Evolutionary conservation across 1,284 basidiomycete genomes (phyloP).

Genomic region (Anthracocystis panici-leucophaei): DNA sequence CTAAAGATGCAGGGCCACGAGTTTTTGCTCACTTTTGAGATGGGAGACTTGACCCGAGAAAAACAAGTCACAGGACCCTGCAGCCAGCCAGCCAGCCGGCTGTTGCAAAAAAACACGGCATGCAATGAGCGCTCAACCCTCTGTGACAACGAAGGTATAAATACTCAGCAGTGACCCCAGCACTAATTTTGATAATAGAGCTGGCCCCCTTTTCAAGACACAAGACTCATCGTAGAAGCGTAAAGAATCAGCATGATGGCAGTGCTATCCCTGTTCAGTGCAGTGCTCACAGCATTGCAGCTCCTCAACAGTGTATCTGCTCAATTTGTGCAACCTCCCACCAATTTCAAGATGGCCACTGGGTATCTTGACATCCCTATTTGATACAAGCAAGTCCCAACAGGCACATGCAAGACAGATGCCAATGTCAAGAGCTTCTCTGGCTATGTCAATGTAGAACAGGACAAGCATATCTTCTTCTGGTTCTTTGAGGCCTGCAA

Average conservation of each 20-base stretch:
- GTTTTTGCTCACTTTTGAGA: no score
- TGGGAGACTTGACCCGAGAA: not conserved
- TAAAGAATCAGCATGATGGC: not conserved
- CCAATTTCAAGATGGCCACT: slow-evolving; percentile 23
- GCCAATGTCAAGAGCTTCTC: slow-evolving; percentile 78
- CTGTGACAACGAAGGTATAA: not conserved
- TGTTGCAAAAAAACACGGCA: no score
- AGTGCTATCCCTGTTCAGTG: not conserved
- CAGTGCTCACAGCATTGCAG: slow-evolving; percentile 8
- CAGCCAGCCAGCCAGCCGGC: slow-evolving; percentile 1
- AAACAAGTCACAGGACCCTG: slow-evolving; percentile 35
- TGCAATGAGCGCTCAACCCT: not conserved
- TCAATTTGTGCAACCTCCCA: slow-evolving; percentile 39
- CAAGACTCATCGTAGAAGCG: not conserved
- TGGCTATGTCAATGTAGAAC: slow-evolving; percentile 51
- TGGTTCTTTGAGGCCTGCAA: slow-evolving; percentile 60
- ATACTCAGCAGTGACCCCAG: not conserved
- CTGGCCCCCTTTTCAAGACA: not conserved
- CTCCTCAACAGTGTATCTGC: slow-evolving; percentile 10
- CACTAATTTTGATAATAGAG: not conserved
- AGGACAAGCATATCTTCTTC: slow-evolving; percentile 56
- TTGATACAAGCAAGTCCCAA: slow-evolving; percentile 67
- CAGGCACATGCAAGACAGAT: slow-evolving; percentile 80
- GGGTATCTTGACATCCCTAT: slow-evolving; percentile 49
- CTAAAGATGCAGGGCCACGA: not conserved